Conservation (phyloP, 2,329 filamentous ascomycete genomes). For the Helotiales sp. region DNA sequence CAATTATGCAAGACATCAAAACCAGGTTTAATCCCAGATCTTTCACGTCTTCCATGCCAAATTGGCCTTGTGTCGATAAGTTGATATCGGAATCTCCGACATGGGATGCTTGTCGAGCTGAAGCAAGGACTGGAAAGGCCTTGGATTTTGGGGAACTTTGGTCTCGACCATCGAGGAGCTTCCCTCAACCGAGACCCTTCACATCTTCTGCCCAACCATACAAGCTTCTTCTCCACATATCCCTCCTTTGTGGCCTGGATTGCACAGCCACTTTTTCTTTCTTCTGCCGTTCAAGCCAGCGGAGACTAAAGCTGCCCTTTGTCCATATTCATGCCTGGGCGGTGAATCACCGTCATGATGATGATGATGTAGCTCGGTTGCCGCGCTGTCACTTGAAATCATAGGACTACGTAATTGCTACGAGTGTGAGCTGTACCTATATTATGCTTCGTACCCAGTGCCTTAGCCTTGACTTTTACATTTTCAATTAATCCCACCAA, state of each 20-base stretch:
- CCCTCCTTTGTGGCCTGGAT: not conserved
- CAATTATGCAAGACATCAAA: not conserved
- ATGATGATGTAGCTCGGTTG: conserved; percentile 26
- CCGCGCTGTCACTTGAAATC: not conserved
- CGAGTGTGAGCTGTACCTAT: not conserved
- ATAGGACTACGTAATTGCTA: conserved; percentile 14
- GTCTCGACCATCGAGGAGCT: not conserved
- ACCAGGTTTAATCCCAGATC: not conserved
- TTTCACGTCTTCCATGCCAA: not conserved
- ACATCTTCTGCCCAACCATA: not conserved
- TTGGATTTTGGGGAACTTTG: too few relatives aligned
- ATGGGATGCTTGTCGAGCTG: not conserved
- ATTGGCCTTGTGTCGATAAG: too few relatives aligned
- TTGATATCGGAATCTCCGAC: not conserved
- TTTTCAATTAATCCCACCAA: not conserved
- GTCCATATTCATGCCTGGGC: not conserved
- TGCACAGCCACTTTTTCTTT: not conserved
- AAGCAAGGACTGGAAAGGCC: too few relatives aligned
- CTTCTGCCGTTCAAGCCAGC: not conserved
- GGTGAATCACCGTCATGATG: conserved; percentile 18
- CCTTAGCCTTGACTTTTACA: not conserved
- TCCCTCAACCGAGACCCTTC: not conserved
- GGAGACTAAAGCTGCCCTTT: not conserved
- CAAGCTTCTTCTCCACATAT: not conserved
- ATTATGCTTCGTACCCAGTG: not conserved